Evolutionary conservation across 2,329 filamentous ascomycete genomes (phyloP).

Genomic region (Daldinia sp.): DNA sequence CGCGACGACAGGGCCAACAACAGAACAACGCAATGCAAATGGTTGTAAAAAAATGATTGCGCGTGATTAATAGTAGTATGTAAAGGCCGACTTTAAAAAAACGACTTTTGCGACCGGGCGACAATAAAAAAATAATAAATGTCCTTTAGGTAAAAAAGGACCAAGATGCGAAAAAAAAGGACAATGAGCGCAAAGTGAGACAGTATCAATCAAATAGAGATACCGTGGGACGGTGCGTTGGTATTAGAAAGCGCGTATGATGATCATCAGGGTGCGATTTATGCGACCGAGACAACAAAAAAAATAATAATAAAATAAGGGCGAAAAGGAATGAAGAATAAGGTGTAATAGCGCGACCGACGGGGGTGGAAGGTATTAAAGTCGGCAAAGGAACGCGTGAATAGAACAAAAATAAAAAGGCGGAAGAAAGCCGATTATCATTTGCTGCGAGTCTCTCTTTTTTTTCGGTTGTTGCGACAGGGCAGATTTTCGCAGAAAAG

Average conservation of each 20-base stretch:
- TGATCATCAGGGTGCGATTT: slow-evolving; percentile 38
- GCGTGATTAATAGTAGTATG: slow-evolving; percentile 43
- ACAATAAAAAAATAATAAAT: slow-evolving; percentile 30
- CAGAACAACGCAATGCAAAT: slow-evolving; percentile 35
- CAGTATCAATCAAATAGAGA: slow-evolving; percentile 31
- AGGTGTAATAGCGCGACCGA: slow-evolving; percentile 28
- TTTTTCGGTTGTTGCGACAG: slow-evolving; percentile 37
- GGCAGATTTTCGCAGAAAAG: slow-evolving; percentile 26
- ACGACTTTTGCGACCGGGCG: slow-evolving; percentile 47
- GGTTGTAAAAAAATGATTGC: slow-evolving; percentile 32
- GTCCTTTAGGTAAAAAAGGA: slow-evolving; percentile 37
- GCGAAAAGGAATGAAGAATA: slow-evolving; percentile 30
- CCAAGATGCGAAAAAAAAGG: slow-evolving; percentile 33
- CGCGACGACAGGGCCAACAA: slow-evolving; percentile 39
- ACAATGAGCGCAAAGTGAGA: slow-evolving; percentile 31
- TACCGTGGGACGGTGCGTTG: slow-evolving; percentile 26
- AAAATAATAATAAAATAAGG: slow-evolving; percentile 22
- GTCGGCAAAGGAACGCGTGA: slow-evolving; percentile 51
- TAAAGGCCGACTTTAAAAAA: slow-evolving; percentile 17
- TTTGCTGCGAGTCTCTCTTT: slow-evolving; percentile 32
- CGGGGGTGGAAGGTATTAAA: slow-evolving; percentile 43
- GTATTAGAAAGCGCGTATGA: slow-evolving; percentile 43
- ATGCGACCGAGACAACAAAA: slow-evolving; percentile 31
- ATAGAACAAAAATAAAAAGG: slow-evolving; percentile 46
- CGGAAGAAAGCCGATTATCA: slow-evolving; percentile 43